Evolutionary conservation across 2,329 filamentous ascomycete species (phyloP).

Genomic region (Neonectria ditissima): DNA sequence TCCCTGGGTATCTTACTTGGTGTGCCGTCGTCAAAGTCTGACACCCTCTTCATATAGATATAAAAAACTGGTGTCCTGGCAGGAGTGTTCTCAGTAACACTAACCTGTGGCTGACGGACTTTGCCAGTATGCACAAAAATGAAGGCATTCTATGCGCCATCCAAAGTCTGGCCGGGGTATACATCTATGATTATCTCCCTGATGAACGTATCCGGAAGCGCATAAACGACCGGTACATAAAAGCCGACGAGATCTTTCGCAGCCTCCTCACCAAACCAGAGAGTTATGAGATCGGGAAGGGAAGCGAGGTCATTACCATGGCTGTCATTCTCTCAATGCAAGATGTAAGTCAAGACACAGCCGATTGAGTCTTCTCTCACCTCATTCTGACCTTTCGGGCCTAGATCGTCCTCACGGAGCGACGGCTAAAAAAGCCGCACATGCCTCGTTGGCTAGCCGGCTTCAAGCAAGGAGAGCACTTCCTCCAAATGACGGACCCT

Average conservation of each 20-base stretch:
- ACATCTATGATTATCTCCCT: slow-evolving; percentile 56
- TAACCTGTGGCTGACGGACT: slow-evolving; percentile 56
- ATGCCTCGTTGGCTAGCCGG: slow-evolving; percentile 54
- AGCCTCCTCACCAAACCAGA: slow-evolving; percentile 44
- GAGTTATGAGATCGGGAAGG: slow-evolving; percentile 36
- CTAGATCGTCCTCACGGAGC: slow-evolving; percentile 53
- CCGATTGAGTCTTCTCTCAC: background rate
- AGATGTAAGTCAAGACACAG: slow-evolving; percentile 47
- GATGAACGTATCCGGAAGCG: slow-evolving; percentile 46
- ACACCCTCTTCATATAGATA: slow-evolving; percentile 43
- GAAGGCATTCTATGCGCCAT: slow-evolving; percentile 52
- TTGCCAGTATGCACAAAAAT: slow-evolving; percentile 53
- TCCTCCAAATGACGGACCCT: slow-evolving; percentile 51
- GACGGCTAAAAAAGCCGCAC: slow-evolving; percentile 48
- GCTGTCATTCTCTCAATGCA: slow-evolving; percentile 54
- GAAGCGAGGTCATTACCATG: slow-evolving; percentile 53
- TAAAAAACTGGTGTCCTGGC: slow-evolving; percentile 56
- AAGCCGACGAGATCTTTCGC: slow-evolving; percentile 48
- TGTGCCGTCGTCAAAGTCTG: slow-evolving; percentile 1
- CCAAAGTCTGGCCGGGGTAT: slow-evolving; percentile 55
- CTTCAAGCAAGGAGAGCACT: slow-evolving; percentile 50
- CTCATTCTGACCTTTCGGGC: slow-evolving; percentile 2
- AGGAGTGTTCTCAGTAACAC: slow-evolving; percentile 53
- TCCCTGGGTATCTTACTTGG: background rate
- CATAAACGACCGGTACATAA: slow-evolving; percentile 49